Evolutionary conservation across 2,329 filamentous ascomycete genomes (phyloP).

Genomic region (Aspergillus texensis): DNA sequence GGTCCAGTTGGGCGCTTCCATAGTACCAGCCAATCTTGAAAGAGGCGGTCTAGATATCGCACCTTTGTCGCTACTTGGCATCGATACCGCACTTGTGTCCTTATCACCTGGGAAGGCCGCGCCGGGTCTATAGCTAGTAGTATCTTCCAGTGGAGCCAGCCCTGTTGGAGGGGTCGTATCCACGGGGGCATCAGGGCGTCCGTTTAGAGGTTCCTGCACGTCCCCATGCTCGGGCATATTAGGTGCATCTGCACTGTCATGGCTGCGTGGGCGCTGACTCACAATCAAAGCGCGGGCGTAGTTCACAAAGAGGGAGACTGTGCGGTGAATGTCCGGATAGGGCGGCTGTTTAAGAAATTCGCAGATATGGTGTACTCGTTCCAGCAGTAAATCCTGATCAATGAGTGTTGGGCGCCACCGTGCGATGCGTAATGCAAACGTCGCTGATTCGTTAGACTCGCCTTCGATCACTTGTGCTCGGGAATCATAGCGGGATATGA

Average conservation of each 20-base stretch:
- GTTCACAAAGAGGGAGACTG: constrained; percentile 41
- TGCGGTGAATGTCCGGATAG: constrained; percentile 42
- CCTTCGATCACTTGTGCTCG: background rate
- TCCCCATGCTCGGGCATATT: constrained; percentile 18
- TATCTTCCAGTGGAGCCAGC: constrained; percentile 4
- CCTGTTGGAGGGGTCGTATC: background rate
- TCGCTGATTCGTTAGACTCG: constrained; percentile 28
- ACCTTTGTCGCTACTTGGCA: constrained; percentile 18
- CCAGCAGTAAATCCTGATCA: constrained; percentile 32
- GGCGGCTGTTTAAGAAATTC: constrained; percentile 40
- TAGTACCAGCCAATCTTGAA: constrained; percentile 30
- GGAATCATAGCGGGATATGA: background rate
- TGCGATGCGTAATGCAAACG: constrained; percentile 37
- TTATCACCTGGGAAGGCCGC: constrained; percentile 12
- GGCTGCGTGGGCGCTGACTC: constrained; percentile 23
- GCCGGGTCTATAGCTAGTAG: background rate
- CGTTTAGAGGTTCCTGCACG: background rate
- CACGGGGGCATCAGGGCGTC: background rate
- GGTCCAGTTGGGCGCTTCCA: constrained; percentile 40
- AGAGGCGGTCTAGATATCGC: constrained; percentile 25
- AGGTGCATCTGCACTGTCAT: constrained; percentile 17
- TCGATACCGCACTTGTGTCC: constrained; percentile 12
- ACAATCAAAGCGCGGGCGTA: constrained; percentile 38
- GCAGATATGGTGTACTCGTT: constrained; percentile 35
- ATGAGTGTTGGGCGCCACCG: constrained; percentile 38